Evolutionary conservation across 257 asterid genomes (phyloP), one percentile per base, ranked within the genome.

Genomic region (Ligustrum vulgare): DNA sequence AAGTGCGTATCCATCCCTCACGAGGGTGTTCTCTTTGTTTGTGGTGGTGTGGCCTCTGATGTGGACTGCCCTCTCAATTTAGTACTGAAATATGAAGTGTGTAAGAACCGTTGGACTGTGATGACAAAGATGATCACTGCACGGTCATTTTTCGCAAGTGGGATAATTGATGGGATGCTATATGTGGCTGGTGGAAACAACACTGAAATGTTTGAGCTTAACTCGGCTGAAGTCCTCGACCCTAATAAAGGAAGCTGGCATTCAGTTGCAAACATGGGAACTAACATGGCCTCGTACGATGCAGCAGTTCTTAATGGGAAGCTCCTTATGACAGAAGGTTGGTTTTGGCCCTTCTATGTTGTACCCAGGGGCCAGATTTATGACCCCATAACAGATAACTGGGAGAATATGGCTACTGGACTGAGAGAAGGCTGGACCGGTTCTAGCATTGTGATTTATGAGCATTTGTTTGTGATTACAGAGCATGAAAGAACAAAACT

Each of bases 361-460:
- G 95, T 86, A 1, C 98, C 99, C 1, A 83, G 98, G 66, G 99
- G 99, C 8, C 98, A 94, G 77, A 78, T 94, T 75, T 94, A 92
- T 34, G 96, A 94, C 77, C 98, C 99, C 3, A 37, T 37, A 60
- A 85, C 89, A 0, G 84, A 91, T 82, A 83, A 77, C 28, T 94
- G 99, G 99, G 98, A 86, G 81, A 75, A 81, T 43, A 94, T 94
- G 99, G 88, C 96, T 37, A 62, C 81, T 28, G 99, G 99, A 2
- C 84, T 94, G 25, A 75, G 99, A 37, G 99, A 94, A 78, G 99
- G 99, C n/a, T 94, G 99, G 99, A 94, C 99, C 0, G 99, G 99
- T 28, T 92, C 99, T 0, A 92, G 99, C 18, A 93, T 88, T 0
- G 99, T 94, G 47, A 83, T 94, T 0, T 66, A 87, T 37, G 90